These are phyloP conservation scores for Xylaria cubensis DNA, from an alignment of 495 filamentous ascomycete genomes.

Conservation along the genomic window DNA sequence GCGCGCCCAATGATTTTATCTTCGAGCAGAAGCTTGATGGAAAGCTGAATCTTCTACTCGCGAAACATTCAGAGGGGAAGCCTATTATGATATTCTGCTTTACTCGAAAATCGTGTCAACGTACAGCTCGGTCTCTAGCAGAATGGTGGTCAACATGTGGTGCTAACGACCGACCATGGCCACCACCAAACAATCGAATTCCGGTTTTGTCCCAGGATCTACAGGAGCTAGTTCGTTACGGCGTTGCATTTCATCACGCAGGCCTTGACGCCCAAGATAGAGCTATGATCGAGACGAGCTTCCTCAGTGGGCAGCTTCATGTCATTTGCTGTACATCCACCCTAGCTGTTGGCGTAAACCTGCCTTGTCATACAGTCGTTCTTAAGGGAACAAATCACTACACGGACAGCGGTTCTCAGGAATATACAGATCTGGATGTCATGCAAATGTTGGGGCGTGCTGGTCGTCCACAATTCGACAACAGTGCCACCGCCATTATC, in stretches of 20 bases:
- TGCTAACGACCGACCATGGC: conserved; percentile 70
- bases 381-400: conserved; percentile 88
- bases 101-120: conserved; percentile 77
- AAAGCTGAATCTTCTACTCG: conserved; percentile 78
- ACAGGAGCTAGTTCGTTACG: conserved; percentile 65
- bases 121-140: conserved; percentile 76
- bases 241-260: conserved; percentile 94
- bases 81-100: conserved; percentile 95
- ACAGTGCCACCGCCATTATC: conserved; percentile 84
- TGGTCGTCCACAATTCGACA: conserved; percentile 91
- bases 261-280: conserved; percentile 79
- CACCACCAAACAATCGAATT: conserved; percentile 61
- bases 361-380: conserved; percentile 91
- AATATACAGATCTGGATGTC: conserved; percentile 91
- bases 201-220: conserved; percentile 67
- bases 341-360: conserved; percentile 89
- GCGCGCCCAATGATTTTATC: conserved; percentile 76
- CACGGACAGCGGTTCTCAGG: conserved; percentile 65
- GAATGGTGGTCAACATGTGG: conserved; percentile 67
- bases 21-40: conserved; percentile 82
- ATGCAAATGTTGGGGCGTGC: conserved; percentile 99
- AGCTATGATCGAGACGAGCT: conserved; percentile 72
- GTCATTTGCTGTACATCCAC: conserved; percentile 97
- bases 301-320: conserved; percentile 75
- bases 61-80: conserved; percentile 76